Percentiles rank a stretch among this genome's conserved stretches.
Evolutionary conservation across 2,329 filamentous ascomycete species (phyloP).

Genomic region (Talaromyces atroroseus): DNA sequence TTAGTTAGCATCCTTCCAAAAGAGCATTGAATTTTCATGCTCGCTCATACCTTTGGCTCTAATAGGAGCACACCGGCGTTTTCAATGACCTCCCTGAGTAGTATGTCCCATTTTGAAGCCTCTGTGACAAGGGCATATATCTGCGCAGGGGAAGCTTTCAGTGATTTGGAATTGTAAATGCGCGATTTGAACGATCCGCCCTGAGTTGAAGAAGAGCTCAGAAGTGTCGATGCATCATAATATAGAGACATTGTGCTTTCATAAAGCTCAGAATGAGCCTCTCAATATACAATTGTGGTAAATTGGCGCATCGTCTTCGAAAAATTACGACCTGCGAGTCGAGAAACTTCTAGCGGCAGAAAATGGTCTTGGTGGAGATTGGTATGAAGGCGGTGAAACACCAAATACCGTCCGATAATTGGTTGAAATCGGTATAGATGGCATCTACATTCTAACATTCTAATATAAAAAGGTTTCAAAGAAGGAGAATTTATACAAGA

Average conservation of each 20-base stretch:
- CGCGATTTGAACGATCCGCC: constrained; percentile 84
- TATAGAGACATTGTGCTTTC: constrained; percentile 74
- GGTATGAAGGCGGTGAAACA: neutral
- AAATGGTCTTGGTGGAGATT: neutral
- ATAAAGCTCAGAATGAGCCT: neutral
- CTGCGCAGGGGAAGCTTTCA: constrained; percentile 74
- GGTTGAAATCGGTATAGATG: neutral
- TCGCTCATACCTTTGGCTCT: constrained; percentile 70
- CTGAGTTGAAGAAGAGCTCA: constrained; percentile 53
- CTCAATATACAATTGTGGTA: neutral
- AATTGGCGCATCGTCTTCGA: neutral
- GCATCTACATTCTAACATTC: neutral
- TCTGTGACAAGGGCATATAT: constrained; percentile 84
- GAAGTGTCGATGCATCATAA: constrained; percentile 75
- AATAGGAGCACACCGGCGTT: constrained; percentile 66
- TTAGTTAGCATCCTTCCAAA: constrained; percentile 30
- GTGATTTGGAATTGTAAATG: constrained; percentile 66
- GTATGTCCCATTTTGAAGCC: constrained; percentile 80
- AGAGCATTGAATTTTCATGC: neutral
- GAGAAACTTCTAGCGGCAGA: neutral
- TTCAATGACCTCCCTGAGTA: constrained; percentile 88
- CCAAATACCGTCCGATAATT: neutral
- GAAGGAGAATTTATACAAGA: no score
- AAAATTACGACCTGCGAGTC: neutral
- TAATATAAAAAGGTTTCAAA: no score